These are phyloP conservation scores for Hyphochytrium catenoides DNA, from an alignment of 352 stramenopile genomes.

Conservation along the genomic window DNA sequence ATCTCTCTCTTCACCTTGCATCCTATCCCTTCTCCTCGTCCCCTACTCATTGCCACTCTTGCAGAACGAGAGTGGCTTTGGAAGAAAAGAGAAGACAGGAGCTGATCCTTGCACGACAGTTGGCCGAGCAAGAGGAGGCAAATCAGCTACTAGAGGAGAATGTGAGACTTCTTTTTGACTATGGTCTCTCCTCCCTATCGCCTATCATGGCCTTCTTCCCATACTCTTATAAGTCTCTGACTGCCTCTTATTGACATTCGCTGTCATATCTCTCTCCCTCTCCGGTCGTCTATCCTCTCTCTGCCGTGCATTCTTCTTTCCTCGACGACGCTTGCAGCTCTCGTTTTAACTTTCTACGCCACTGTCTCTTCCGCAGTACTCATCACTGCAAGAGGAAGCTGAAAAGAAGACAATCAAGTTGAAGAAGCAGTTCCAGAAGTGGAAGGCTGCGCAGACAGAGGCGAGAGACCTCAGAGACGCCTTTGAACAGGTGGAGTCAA, in stretches of 20 bases:
- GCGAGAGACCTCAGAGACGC: conserved; percentile 74
- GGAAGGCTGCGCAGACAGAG: conserved; percentile 61
- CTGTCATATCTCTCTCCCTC: no score
- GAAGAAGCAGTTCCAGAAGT: conserved; percentile 75
- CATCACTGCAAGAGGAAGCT: conserved; percentile 71
- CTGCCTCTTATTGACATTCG: no score
- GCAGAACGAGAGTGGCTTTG: conserved; percentile 72
- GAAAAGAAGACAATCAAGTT: conserved; percentile 87
- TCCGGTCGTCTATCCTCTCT: no score
- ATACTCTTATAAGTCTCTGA: no score
- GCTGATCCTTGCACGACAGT: conserved; percentile 53
- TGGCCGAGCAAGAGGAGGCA: conserved; percentile 76
- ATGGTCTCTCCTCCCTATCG: no score
- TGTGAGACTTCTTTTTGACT: no score
- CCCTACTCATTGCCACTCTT: no score
- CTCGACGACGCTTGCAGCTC: no score
- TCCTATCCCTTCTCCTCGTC: no score
- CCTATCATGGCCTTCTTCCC: conserved; percentile 18
- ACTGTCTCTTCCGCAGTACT: conserved; percentile 20
- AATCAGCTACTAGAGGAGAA: conserved; percentile 76
- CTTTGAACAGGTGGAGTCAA: conserved; percentile 43
- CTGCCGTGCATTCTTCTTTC: no score
- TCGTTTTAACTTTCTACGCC: background rate
- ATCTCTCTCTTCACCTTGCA: no score
- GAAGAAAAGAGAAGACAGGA: conserved; percentile 66